These are phyloP conservation scores for Nepenthes alata DNA, from an alignment of 179 eudicot genomes.

Conservation along the genomic window DNA sequence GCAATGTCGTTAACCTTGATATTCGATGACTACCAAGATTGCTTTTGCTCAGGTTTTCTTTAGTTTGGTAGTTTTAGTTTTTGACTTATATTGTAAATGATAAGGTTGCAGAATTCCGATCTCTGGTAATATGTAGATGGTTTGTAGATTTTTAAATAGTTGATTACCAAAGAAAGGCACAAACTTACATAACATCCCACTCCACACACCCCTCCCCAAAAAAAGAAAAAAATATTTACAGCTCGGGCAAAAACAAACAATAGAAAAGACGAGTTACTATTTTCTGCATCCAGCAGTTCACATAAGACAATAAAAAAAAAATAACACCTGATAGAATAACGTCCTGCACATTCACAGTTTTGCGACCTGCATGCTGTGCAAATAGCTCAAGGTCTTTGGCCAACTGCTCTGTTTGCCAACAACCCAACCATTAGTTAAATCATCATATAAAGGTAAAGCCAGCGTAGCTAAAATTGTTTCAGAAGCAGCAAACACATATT, in stretches of 20 bases:
- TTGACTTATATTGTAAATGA: too few species aligned
- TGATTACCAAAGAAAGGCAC: neutral
- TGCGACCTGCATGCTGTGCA: slow-evolving; percentile 92
- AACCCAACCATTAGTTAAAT: neutral
- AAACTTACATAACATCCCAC: neutral
- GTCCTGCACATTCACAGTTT: slow-evolving; percentile 86
- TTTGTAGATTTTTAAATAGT: neutral
- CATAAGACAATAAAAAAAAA: neutral
- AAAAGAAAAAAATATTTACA: neutral
- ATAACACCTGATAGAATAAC: slow-evolving; percentile 72
- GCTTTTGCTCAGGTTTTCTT: too few species aligned
- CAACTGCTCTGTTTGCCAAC: slow-evolving; percentile 51
- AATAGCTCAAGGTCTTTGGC: slow-evolving; percentile 87
- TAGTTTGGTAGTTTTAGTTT: too few species aligned
- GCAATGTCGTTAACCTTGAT: too few species aligned
- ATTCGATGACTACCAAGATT: too few species aligned
- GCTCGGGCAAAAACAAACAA: neutral
- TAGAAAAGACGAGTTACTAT: slow-evolving; percentile 4
- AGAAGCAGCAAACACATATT: neutral
- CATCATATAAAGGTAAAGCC: too few species aligned
- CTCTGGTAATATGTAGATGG: neutral
- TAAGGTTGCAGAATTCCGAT: too few species aligned
- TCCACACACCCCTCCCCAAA: too few species aligned
- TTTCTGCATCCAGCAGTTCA: neutral
- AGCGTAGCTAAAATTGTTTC: neutral